Evolutionary conservation across 2,329 filamentous ascomycete genomes (phyloP).

Genomic region (Cladosporium colombiae): DNA sequence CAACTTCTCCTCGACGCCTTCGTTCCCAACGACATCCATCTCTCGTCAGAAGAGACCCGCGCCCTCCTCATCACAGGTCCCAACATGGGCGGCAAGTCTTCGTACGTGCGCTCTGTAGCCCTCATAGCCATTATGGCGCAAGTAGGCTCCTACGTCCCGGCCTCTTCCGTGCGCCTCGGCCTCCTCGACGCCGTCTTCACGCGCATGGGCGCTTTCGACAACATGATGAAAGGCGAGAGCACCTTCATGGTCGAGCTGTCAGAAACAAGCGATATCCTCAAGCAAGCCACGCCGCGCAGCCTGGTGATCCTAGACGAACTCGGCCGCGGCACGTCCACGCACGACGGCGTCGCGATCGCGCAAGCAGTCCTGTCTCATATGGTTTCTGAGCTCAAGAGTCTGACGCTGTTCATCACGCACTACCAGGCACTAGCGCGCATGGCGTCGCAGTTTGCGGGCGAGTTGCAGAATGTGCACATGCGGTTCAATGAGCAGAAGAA

Average conservation of each 20-base stretch:
- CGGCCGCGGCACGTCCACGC: conserved; percentile 87
- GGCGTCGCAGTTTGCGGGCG: conserved; percentile 66
- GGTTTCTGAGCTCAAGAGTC: conserved; percentile 69
- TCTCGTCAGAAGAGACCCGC: conserved; percentile 64
- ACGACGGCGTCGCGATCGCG: conserved; percentile 95
- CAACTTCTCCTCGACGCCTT: conserved; percentile 82
- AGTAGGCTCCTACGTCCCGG: conserved; percentile 91
- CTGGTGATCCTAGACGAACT: conserved; percentile 94
- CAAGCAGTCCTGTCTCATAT: conserved; percentile 87
- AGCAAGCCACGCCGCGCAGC: conserved; percentile 78
- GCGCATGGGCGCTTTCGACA: conserved; percentile 93
- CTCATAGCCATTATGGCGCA: conserved; percentile 93
- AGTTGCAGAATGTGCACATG: conserved; percentile 91
- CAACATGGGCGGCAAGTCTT: conserved; percentile 99
- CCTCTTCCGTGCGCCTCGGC: conserved; percentile 70
- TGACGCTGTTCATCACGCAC: conserved; percentile 96
- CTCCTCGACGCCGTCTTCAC: conserved; percentile 91
- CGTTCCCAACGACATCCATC: conserved; percentile 82
- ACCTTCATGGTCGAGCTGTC: conserved; percentile 98
- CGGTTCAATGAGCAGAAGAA: conserved; percentile 65
- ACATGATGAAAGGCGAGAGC: conserved; percentile 89
- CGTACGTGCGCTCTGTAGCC: conserved; percentile 89
- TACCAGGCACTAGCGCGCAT: conserved; percentile 85
- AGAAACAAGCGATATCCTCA: conserved; percentile 88
- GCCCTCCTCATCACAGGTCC: conserved; percentile 91